phyloP scores from a whole-genome alignment of 768 basidiomycete species.

The Boletales sp. region DNA sequence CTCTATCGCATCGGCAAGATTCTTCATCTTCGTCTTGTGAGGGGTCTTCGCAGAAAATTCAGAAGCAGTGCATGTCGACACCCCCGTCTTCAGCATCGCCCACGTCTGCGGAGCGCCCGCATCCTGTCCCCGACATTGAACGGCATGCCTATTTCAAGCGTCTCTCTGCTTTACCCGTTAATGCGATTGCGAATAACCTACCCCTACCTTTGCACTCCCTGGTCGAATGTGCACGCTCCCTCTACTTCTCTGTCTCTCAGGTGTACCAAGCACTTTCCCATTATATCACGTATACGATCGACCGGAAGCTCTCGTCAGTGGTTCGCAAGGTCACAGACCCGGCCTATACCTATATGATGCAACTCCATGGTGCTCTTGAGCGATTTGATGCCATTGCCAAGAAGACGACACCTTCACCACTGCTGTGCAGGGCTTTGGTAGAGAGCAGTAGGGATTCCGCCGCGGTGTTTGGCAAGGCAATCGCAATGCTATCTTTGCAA shows the following conservation, averaged over 20 bases:
- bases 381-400: slow-evolving; percentile 83
- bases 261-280: slow-evolving; percentile 87
- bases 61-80: slow-evolving; percentile 28
- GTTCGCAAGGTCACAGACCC: slow-evolving; percentile 84
- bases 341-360: slow-evolving; percentile 74
- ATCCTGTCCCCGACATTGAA: slow-evolving; percentile 61
- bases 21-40: slow-evolving; percentile 39
- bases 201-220: slow-evolving; percentile 66
- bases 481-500: slow-evolving; percentile 77
- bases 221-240: slow-evolving; percentile 86
- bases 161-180: slow-evolving; percentile 71
- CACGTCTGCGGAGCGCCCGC: slow-evolving; percentile 31
- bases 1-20: slow-evolving; percentile 44
- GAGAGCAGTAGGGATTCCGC: slow-evolving; percentile 85
- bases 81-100: slow-evolving; percentile 38
- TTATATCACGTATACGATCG: slow-evolving; percentile 77
- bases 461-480: slow-evolving; percentile 81
- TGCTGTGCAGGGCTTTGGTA: slow-evolving; percentile 72
- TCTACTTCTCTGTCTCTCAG: slow-evolving; percentile 90
- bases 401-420: slow-evolving; percentile 61
- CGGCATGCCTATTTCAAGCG: slow-evolving; percentile 93
- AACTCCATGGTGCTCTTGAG: slow-evolving; percentile 85
- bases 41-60: slow-evolving; percentile 17
- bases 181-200: slow-evolving; percentile 58
- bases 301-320: slow-evolving; percentile 77